These are phyloP conservation scores for Conidiobolus incongruus DNA, from an alignment of 371 early-diverging fungal genomes.

Conservation along the genomic window DNA sequence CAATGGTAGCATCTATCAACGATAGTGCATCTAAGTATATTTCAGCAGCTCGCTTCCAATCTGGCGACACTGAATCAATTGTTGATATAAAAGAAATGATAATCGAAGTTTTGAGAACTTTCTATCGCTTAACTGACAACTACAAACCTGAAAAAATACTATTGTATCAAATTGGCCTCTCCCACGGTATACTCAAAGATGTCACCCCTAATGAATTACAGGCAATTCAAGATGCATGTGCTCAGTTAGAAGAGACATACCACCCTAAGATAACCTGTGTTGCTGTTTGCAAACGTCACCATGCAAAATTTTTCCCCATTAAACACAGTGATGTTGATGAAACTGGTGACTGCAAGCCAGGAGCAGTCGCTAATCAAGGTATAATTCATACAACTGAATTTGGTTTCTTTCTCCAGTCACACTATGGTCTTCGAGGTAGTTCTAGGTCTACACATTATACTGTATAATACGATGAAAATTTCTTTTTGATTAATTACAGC, in stretches of 20 bases:
- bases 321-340: constrained; percentile 21
- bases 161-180: constrained; percentile 62
- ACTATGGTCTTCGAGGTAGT: constrained; percentile 57
- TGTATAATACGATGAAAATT: constrained; percentile 50
- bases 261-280: constrained; percentile 54
- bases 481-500: constrained; percentile 42
- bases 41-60: constrained; percentile 37
- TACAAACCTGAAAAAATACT: constrained; percentile 47
- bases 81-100: constrained; percentile 33
- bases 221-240: constrained; percentile 40
- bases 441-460: constrained; percentile 60
- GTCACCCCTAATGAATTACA: constrained; percentile 40
- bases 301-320: constrained; percentile 52
- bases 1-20: constrained; percentile 62
- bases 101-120: constrained; percentile 34
- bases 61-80: constrained; percentile 41
- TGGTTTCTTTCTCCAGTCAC: constrained; percentile 69
- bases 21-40: constrained; percentile 38
- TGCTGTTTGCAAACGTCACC: constrained; percentile 79
- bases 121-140: constrained; percentile 11
- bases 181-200: constrained; percentile 49
- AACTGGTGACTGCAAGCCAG: constrained; percentile 54
- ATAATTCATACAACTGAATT: constrained; percentile 34
- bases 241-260: constrained; percentile 26
- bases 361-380: constrained; percentile 52